Percentiles rank a stretch among this genome's conserved stretches.
These are phyloP conservation scores for Thelonectria discophora DNA, from an alignment of 2,329 filamentous ascomycete species.

Conservation along the genomic window DNA sequence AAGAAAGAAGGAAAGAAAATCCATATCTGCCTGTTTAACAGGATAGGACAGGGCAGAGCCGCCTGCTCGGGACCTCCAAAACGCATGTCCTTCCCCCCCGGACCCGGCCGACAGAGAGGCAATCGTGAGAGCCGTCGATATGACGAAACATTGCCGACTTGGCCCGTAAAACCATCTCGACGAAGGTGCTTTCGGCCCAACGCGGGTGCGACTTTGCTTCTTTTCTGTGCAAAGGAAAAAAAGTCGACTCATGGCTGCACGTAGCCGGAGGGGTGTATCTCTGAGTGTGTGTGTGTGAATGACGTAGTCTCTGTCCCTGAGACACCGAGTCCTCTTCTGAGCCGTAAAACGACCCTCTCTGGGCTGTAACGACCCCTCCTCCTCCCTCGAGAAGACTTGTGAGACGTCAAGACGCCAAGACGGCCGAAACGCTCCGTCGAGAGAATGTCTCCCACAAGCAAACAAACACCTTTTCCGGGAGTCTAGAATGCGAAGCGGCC, in stretches of 20 bases:
- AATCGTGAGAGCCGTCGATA: neutral
- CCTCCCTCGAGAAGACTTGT: too few relatives aligned
- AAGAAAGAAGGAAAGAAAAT: neutral
- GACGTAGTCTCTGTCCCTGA: neutral
- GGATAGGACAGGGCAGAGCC: slow-evolving; percentile 17
- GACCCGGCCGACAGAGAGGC: slow-evolving; percentile 19
- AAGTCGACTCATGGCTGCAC: slow-evolving; percentile 4
- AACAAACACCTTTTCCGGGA: too few relatives aligned
- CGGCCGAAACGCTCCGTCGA: neutral
- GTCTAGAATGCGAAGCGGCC: neutral
- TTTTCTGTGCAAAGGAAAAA: neutral
- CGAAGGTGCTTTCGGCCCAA: neutral
- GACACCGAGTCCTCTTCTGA: too few relatives aligned
- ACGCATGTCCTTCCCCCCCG: neutral
- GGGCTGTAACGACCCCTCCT: too few relatives aligned
- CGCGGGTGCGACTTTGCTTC: slow-evolving; percentile 17
- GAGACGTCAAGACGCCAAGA: neutral
- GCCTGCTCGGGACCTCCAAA: slow-evolving; percentile 15
- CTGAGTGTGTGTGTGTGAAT: too few relatives aligned
- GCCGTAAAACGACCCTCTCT: too few relatives aligned
- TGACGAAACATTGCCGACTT: neutral
- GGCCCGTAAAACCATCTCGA: neutral
- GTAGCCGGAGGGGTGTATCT: neutral
- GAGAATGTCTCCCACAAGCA: neutral
- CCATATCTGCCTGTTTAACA: too few relatives aligned